Base-by-base conservation (phyloP, 495 filamentous ascomycete species). In the Neurospora sp. region DNA sequence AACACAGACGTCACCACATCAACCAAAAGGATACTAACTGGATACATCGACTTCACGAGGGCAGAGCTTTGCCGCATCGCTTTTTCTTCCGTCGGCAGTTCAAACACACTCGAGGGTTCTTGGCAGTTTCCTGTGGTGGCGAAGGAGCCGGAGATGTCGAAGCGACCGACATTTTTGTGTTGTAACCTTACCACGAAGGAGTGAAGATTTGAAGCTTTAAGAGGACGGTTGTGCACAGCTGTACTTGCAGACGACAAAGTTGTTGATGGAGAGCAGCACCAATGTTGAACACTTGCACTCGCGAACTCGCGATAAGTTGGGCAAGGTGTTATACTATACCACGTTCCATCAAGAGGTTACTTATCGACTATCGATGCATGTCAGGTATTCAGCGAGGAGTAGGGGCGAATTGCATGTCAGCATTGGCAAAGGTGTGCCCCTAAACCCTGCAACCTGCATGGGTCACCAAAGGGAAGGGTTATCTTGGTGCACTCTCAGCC, bases 81-180 rank as follows among this genome's bases (percentile, higher is more conserved):
- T 78, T 76, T 72, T 81, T 81, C 28, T 77, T 75, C 17, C 73
- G 70, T 31, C 76, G 70, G 71, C 79, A 81, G 70, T 77, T 77
- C 38, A 79, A 40, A 66, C 79, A 81, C 39, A 77, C 78, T 62
- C 76, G 72, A 4, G 75, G 73, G 21, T 76, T 76, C 75, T 76
- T 80, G 31, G 74, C 42, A 24, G 70, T 69, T 21, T n/a, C 19
- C 42, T 73, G 48, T 36, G 71, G 54, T 11, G 74, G 75, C 37
- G 78, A 76, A 15, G 78, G 9, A 10, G 77, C 70, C 37, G 71
- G 71, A 19, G 79, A 76, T 21, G 73, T 73, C 5, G 79, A 77
- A n/a, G 76, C 59, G 45, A 74, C 72, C 36, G 78, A 81, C 77
- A 80, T 78, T 34, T 59, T 71, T 38, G 71, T 45, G 54, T 66